A percentile compares a stretch with the other conserved stretches of the same genome.
These are phyloP conservation scores for Alternaria brassicicola DNA, from an alignment of 2,329 filamentous ascomycete species.

Conservation along the genomic window DNA sequence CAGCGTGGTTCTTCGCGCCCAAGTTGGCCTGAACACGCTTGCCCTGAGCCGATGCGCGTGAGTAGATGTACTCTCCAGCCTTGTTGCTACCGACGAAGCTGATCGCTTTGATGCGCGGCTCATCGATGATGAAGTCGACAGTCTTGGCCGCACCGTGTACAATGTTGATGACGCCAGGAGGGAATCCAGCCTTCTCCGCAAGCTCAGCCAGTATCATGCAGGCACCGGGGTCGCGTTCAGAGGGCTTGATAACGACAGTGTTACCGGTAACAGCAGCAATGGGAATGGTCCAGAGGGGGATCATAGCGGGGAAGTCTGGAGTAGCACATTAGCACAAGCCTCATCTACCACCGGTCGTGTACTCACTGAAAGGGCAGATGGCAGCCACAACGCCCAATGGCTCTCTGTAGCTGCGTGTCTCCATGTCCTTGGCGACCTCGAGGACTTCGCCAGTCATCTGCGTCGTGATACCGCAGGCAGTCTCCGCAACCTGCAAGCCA, in stretches of 20 bases:
- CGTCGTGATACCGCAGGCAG: constrained; percentile 78
- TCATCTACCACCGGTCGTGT: not conserved
- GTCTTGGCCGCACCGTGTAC: constrained; percentile 81
- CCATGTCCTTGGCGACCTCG: constrained; percentile 89
- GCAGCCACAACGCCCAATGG: constrained; percentile 80
- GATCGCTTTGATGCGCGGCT: constrained; percentile 83
- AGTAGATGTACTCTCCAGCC: constrained; percentile 86
- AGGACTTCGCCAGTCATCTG: constrained; percentile 83
- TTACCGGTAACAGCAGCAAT: constrained; percentile 85
- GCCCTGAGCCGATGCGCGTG: constrained; percentile 78
- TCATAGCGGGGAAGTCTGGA: constrained; percentile 87
- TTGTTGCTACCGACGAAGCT: constrained; percentile 88
- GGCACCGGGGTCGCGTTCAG: constrained; percentile 82
- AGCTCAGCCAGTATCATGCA: constrained; percentile 86
- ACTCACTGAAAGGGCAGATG: constrained; percentile 84
- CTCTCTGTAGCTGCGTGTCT: constrained; percentile 82
- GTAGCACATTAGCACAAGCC: constrained; percentile 28
- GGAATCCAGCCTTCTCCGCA: constrained; percentile 79
- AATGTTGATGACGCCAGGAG: constrained; percentile 80
- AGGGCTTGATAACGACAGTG: constrained; percentile 83
- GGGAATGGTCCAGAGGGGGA: constrained; percentile 88
- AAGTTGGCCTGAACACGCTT: constrained; percentile 89
- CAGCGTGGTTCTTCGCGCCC: constrained; percentile 87
- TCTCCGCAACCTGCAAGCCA: constrained; percentile 84
- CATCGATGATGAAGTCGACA: constrained; percentile 85